Evolutionary conservation across 805 yeast species (phyloP).

Genomic region (Jamesozyma rosinii): DNA sequence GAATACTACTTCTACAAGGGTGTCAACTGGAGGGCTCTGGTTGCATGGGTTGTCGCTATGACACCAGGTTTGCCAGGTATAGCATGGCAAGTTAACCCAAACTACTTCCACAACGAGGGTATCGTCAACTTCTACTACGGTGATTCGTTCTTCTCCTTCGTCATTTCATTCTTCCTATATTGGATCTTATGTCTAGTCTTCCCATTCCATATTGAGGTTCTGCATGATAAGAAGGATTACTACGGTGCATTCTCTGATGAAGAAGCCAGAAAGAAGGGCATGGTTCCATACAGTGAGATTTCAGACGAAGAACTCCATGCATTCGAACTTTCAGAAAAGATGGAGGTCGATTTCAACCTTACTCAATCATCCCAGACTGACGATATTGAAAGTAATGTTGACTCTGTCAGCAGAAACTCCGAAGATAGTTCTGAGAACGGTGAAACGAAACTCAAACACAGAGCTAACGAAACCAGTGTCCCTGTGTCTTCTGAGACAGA

Average conservation of each 20-base stretch:
- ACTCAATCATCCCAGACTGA: background rate
- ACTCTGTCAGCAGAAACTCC: background rate
- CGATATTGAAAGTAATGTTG: background rate
- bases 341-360: background rate
- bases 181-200: slow-evolving; percentile 29
- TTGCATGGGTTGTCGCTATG: slow-evolving; percentile 29
- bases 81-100: slow-evolving; percentile 28
- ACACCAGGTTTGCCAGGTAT: slow-evolving; percentile 44
- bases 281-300: slow-evolving; percentile 28
- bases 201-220: slow-evolving; percentile 31
- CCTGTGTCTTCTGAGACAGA: background rate
- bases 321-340: background rate
- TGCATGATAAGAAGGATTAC: slow-evolving; percentile 33
- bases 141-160: slow-evolving; percentile 35
- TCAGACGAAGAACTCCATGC: slow-evolving; percentile 5
- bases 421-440: background rate
- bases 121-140: slow-evolving; percentile 36
- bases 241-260: slow-evolving; percentile 33
- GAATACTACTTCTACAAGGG: slow-evolving; percentile 34
- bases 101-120: slow-evolving; percentile 28
- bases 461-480: background rate
- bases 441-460: background rate
- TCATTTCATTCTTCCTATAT: slow-evolving; percentile 32
- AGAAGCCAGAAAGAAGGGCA: slow-evolving; percentile 26
- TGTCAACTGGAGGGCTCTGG: slow-evolving; percentile 32